phyloP scores from a whole-genome alignment of 257 asterid species.

The Ehretia macrophylla region DNA sequence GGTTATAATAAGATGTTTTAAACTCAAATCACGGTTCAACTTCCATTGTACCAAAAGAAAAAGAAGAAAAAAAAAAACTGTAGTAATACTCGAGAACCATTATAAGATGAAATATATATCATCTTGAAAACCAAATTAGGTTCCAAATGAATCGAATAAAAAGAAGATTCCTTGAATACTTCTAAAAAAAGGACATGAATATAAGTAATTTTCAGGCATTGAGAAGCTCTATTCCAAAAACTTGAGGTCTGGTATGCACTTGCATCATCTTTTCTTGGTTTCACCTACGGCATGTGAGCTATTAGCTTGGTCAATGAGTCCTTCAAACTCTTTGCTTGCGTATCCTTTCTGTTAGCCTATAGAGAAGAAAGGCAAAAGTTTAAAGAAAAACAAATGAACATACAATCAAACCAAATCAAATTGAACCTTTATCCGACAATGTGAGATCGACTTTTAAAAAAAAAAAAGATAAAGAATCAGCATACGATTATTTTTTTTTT shows the following conservation, averaged over 20 bases:
- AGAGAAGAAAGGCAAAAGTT: constrained; percentile 9
- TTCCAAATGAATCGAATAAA: too few species aligned
- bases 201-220: neutral
- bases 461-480: neutral
- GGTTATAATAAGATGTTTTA: too few species aligned
- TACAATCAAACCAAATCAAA: neutral
- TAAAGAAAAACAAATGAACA: neutral
- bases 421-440: neutral
- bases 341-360: constrained; percentile 37
- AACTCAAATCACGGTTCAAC: too few species aligned
- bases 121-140: neutral
- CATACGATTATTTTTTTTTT: too few species aligned
- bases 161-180: neutral
- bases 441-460: neutral
- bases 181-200: neutral
- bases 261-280: neutral
- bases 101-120: neutral
- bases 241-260: neutral
- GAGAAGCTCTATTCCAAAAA: constrained; percentile 5
- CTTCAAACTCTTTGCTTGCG: constrained; percentile 38
- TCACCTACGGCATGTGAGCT: neutral
- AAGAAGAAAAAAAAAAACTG: neutral
- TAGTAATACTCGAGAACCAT: neutral
- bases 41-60: too few species aligned
- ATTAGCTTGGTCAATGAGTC: constrained; percentile 35